These are phyloP conservation scores for Aphanomyces euteiches DNA, from an alignment of 352 stramenopile genomes.

Conservation along the genomic window DNA sequence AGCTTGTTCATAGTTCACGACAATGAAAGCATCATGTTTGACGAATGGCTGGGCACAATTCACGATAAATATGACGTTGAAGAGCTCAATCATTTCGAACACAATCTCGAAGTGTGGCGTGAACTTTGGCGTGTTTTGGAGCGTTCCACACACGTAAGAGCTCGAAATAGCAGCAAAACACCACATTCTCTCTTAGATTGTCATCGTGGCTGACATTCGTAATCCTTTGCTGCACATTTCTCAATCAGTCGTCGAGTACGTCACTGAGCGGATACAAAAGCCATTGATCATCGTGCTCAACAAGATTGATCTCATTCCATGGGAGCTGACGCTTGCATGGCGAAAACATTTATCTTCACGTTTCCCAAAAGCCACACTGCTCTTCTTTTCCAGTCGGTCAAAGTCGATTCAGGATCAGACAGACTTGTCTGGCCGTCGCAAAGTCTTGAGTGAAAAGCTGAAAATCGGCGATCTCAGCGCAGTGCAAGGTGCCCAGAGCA, in stretches of 20 bases:
- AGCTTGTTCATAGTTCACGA: conserved; percentile 47
- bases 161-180: too few species aligned
- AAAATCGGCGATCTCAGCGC: conserved; percentile 67
- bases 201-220: conserved; percentile 32
- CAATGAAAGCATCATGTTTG: conserved; percentile 82
- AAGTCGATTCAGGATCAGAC: conserved; percentile 62
- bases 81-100: conserved; percentile 38
- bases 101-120: conserved; percentile 35
- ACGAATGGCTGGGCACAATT: conserved; percentile 81
- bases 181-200: conserved; percentile 18
- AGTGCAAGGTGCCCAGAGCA: conserved; percentile 57
- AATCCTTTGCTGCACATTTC: conserved; percentile 45
- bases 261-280: conserved; percentile 69
- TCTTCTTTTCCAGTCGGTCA: conserved; percentile 76
- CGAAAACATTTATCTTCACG: conserved; percentile 54
- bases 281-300: conserved; percentile 81
- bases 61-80: conserved; percentile 79
- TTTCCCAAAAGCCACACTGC: conserved; percentile 62
- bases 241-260: conserved; percentile 72
- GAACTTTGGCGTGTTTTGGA: conserved; percentile 33
- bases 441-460: conserved; percentile 76
- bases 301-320: conserved; percentile 78
- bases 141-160: conserved; percentile 41
- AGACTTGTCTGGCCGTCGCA: conserved; percentile 59
- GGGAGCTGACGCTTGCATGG: conserved; percentile 59